Conservation (phyloP, 805 yeast species). For the Yarrowia sp. region DNA sequence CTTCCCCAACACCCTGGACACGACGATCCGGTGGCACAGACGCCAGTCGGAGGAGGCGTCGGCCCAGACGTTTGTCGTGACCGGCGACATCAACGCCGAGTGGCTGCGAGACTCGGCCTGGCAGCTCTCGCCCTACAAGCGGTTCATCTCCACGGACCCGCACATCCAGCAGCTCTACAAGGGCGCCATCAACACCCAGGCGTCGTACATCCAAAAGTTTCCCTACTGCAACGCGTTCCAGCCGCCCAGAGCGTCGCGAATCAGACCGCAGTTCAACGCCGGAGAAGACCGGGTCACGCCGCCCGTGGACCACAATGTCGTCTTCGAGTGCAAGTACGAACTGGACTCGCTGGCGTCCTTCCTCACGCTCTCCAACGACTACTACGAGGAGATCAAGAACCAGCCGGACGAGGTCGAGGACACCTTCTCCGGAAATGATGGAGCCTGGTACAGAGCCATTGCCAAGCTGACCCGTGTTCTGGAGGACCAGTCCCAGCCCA, state of each 20-base stretch:
- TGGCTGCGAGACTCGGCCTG: constrained; percentile 88
- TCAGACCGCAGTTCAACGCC: constrained; percentile 23
- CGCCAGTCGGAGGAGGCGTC: constrained; percentile 31
- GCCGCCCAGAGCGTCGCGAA: constrained; percentile 52
- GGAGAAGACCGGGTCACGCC: constrained; percentile 65
- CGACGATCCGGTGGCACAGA: constrained; percentile 74
- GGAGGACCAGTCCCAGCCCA: constrained; percentile 58
- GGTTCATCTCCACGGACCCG: constrained; percentile 53
- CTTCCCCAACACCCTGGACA: constrained; percentile 83
- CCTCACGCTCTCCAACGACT: constrained; percentile 70
- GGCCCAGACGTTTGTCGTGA: constrained; percentile 73
- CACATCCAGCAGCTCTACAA: constrained; percentile 51
- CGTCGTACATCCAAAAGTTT: constrained; percentile 54
- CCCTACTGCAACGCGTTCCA: constrained; percentile 94
- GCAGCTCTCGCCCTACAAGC: constrained; percentile 74
- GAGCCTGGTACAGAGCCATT: constrained; percentile 59
- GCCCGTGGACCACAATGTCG: constrained; percentile 62
- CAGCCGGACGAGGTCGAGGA: constrained; percentile 43
- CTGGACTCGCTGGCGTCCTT: constrained; percentile 83
- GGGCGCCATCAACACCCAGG: constrained; percentile 83
- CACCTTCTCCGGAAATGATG: constrained; percentile 43
- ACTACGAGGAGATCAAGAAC: constrained; percentile 50
- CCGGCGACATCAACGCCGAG: constrained; percentile 92
- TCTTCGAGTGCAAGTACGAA: constrained; percentile 89
- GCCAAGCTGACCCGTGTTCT: constrained; percentile 52